These are phyloP conservation scores for Vitis hybrid DNA, from an alignment of 177 flowering plant species.

Conservation along the genomic window DNA sequence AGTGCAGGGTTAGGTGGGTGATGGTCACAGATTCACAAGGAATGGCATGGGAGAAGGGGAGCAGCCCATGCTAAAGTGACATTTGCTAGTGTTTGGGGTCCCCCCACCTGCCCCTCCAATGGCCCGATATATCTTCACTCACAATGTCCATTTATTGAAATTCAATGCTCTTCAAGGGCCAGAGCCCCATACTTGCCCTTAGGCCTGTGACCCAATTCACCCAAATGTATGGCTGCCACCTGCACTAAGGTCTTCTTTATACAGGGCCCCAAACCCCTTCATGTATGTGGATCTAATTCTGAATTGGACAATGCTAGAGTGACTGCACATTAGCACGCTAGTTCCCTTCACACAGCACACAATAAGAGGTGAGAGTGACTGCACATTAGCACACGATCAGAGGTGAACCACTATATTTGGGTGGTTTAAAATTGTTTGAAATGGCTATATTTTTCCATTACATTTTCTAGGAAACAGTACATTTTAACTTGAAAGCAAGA, in stretches of 20 bases:
- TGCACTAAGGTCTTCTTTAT: neutral
- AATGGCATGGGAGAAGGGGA: slow-evolving; percentile 18
- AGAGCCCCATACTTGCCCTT: slow-evolving; percentile 11
- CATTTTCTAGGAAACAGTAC: too few relatives aligned
- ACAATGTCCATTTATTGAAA: neutral
- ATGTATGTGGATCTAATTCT: too few relatives aligned
- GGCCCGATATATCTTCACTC: neutral
- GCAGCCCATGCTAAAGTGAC: slow-evolving; percentile 29
- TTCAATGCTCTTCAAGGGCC: slow-evolving; percentile 4
- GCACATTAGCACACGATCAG: too few relatives aligned
- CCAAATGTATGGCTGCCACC: slow-evolving; percentile 8
- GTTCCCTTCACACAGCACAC: too few relatives aligned
- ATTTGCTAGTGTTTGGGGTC: slow-evolving; percentile 6
- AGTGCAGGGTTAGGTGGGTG: slow-evolving; percentile 21
- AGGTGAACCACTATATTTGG: too few relatives aligned
- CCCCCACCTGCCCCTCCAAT: slow-evolving; percentile 6
- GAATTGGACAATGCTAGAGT: too few relatives aligned
- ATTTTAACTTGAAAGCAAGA: too few relatives aligned
- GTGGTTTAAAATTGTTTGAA: too few relatives aligned
- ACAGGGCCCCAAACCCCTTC: neutral
- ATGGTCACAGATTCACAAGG: slow-evolving; percentile 6
- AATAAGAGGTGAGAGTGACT: too few relatives aligned
- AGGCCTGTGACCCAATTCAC: neutral
- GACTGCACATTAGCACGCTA: too few relatives aligned
- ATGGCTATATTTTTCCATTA: too few relatives aligned